A percentile compares a stretch with the other conserved stretches of the same genome.
phyloP scores from a whole-genome alignment of 257 asterid genomes.

The Haberlea rhodopensis region DNA sequence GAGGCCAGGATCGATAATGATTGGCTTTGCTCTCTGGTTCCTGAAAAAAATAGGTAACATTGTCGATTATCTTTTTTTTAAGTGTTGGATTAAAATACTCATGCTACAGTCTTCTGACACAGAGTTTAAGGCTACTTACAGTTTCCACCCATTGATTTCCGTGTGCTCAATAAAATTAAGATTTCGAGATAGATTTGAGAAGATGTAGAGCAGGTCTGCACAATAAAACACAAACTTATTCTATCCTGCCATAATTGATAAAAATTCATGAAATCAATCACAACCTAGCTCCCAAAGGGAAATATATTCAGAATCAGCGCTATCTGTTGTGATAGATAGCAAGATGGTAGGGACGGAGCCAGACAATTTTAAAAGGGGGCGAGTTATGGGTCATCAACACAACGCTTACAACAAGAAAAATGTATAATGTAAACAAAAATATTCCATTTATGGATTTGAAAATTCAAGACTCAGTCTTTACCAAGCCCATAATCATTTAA shows the following conservation, averaged over 20 bases:
- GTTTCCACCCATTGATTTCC: constrained; percentile 88
- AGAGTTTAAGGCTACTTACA: constrained; percentile 52
- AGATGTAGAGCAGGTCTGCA: constrained; percentile 87
- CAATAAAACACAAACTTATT: constrained; percentile 18
- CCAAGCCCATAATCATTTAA: too few relatives aligned
- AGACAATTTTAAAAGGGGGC: too few relatives aligned
- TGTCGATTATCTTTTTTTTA: constrained; percentile 1
- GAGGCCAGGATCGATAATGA: too few relatives aligned
- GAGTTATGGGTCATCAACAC: background rate
- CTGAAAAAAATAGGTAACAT: constrained; percentile 42
- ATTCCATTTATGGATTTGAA: background rate
- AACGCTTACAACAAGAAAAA: background rate
- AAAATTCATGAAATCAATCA: background rate
- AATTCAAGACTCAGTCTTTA: background rate
- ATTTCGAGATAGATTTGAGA: constrained; percentile 77
- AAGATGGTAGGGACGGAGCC: too few relatives aligned
- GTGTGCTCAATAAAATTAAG: constrained; percentile 89
- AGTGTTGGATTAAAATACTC: background rate
- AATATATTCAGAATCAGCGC: background rate
- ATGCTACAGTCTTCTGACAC: background rate
- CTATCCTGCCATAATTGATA: background rate
- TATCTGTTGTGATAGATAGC: too few relatives aligned
- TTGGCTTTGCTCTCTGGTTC: constrained; percentile 93
- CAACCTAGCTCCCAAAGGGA: background rate
- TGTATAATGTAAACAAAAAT: background rate